phyloP scores from a whole-genome alignment of 768 basidiomycete species.

The Xerocomellus amylosporus region DNA sequence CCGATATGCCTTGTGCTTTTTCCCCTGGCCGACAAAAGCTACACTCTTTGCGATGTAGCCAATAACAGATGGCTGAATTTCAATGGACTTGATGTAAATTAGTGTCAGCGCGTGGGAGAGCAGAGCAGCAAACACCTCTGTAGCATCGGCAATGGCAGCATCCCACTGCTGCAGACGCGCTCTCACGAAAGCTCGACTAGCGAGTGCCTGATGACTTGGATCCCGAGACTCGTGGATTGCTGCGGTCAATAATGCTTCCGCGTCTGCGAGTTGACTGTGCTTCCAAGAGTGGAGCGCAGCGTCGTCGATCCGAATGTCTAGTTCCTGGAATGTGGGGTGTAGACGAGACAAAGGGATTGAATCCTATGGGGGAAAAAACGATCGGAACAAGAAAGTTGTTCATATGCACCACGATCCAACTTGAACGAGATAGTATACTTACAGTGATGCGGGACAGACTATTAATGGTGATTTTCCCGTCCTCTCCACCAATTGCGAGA shows the following conservation, averaged over 20 bases:
- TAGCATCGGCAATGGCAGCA: not conserved
- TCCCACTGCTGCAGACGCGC: not conserved
- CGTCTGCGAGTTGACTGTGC: not conserved
- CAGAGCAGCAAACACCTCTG: not conserved
- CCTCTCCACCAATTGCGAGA: too few species aligned
- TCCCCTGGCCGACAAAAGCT: too few species aligned
- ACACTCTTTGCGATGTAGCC: too few species aligned
- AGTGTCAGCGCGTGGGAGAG: not conserved
- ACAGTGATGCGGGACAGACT: too few species aligned
- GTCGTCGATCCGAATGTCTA: not conserved
- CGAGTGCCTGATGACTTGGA: not conserved
- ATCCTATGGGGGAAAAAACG: too few species aligned
- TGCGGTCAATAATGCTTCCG: not conserved
- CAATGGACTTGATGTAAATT: too few species aligned
- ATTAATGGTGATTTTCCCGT: too few species aligned
- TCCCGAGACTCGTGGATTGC: not conserved
- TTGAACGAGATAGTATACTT: too few species aligned
- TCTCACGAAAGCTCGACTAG: not conserved
- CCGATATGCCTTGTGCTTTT: too few species aligned
- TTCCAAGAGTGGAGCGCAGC: not conserved
- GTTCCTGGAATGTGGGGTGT: not conserved
- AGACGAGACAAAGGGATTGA: not conserved
- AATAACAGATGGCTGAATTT: not conserved
- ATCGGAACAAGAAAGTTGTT: too few species aligned
- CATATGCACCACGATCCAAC: too few species aligned